Evolutionary conservation across 495 filamentous ascomycete species (phyloP), one percentile per base, ranked within the genome.

Genomic region (Annulohypoxylon nitens): DNA sequence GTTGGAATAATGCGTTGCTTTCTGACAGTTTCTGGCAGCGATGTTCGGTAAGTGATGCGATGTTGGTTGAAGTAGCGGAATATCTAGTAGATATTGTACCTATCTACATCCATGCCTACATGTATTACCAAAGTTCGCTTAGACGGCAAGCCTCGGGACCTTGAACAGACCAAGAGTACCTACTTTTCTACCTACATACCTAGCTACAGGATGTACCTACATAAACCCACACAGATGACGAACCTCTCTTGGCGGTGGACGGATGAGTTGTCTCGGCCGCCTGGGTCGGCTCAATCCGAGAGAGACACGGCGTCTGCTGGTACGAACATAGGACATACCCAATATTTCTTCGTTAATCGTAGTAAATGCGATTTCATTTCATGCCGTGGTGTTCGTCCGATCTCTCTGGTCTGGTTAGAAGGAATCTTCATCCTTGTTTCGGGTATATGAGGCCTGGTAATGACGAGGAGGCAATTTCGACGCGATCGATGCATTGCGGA

Each of bases 281-380:
- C 59, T 74, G 39, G 59, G 30, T 75, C 72, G 72, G 72, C 53
- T 68, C 72, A 75, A 68, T 64, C 72, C 72, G 72, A 75, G 53
- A 64, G 53, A 57, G 63, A 67, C 70, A 70, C 67, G 36, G 18
- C 11, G 41, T 59, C 48, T 62, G 48, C 20, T 47, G 12, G 43
- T 47, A 47, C 43, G 8, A 26, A 16, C 5, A 39, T 47, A 25
- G 8, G 16, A 10, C 5, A 39, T 57, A 25, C 18, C 45, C 12
- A 51, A 20, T 37, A 48, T 45, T 61, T 54, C 50, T 54, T n/a
- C 12, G 12, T 30, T 54, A 30, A 30, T 54, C 41, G 60, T 23
- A 26, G 55, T 61, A 61, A 36, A 23, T 12, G 55, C 41, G 41
- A 20, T 16, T n/a, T 61, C 7, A 57, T 53, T 33, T 64, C 23